Evolutionary conservation across 225 moss, liverwort and hornwort species (phyloP).

Genomic region (Anthoceros angustus): DNA sequence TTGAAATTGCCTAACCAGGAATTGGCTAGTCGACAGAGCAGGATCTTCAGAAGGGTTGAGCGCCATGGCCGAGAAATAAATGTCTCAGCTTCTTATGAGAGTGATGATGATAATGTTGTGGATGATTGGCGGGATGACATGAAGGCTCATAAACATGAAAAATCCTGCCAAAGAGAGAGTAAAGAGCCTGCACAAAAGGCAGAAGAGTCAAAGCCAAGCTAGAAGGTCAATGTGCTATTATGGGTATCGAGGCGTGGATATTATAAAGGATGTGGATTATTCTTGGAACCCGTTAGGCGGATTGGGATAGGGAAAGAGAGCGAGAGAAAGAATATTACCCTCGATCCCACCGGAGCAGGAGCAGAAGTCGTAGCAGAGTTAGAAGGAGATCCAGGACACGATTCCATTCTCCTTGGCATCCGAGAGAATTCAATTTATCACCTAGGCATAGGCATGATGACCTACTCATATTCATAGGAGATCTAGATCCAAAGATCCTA

Average conservation of each 20-base stretch:
- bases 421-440: constrained; percentile 35
- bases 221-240: constrained; percentile 18
- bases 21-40: constrained; percentile 13
- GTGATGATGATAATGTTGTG: constrained; percentile 32
- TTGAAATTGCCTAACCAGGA: background rate
- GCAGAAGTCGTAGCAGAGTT: constrained; percentile 47
- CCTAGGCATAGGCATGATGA: constrained; percentile 31
- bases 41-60: constrained; percentile 16
- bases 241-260: constrained; percentile 49
- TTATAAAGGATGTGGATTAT: constrained; percentile 50
- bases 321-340: constrained; percentile 41
- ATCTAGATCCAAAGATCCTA: constrained; percentile 31
- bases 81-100: constrained; percentile 13
- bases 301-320: constrained; percentile 42
- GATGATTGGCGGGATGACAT: constrained; percentile 53
- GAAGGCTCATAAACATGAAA: constrained; percentile 31
- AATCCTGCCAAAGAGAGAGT: constrained; percentile 23
- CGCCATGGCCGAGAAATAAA: constrained; percentile 11
- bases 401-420: constrained; percentile 30
- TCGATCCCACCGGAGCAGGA: constrained; percentile 37
- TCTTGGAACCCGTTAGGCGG: constrained; percentile 40
- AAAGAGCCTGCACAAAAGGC: constrained; percentile 21
- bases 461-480: constrained; percentile 16
- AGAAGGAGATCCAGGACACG: constrained; percentile 32
- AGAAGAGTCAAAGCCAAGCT: constrained; percentile 18